Base-by-base conservation (phyloP, 495 filamentous ascomycete species). In the Aspergillus ostianus region DNA sequence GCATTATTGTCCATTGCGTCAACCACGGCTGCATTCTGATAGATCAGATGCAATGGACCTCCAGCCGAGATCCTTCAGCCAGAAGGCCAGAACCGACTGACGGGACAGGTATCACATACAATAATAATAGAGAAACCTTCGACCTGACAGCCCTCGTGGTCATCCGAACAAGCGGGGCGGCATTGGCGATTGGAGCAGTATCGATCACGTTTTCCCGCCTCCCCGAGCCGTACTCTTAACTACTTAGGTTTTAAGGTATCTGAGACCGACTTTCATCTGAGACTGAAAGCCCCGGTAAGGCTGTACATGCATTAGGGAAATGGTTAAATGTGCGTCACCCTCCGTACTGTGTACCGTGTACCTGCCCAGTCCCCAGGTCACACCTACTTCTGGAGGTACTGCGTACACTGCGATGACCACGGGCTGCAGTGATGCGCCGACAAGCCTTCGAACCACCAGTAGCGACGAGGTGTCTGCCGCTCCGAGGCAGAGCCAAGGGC, bases 141-240 rank as follows among this genome's bases (percentile, higher is more conserved):
- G 54, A 32, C 45, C 49, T 62, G 57, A 63, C 49, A 62, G 44
- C 41, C 60, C 66, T 68, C 66, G 61, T 68, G 66, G 66, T 62
- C 56, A 53, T 58, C 61, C 59, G 57, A 63, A 62, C 61, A 69
- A 58, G 61, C 57, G 60, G 57, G 55, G 54, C 47, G 45, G 46
- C 53, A 58, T 61, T 29, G 52, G 47, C 44, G 64, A 66, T 61
- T 63, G 58, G 64, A 52, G 56, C 54, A 60, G 48, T 17, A 45
- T 12, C 45, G 49, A 64, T 65, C 63, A 61, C 65, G 59, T 59
- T 65, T 65, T 27, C 53, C 56, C 47, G 21, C n/a, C 48, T 50
- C 47, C 48, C 41, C 56, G 47, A 52, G 47, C 51, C 47, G 55
- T 52, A 51, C 23, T 48, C 56, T 51, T 18, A 30, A 32, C 45